phyloP scores from a whole-genome alignment of 2,329 filamentous ascomycete genomes.

The Grosmannia clavigera region DNA sequence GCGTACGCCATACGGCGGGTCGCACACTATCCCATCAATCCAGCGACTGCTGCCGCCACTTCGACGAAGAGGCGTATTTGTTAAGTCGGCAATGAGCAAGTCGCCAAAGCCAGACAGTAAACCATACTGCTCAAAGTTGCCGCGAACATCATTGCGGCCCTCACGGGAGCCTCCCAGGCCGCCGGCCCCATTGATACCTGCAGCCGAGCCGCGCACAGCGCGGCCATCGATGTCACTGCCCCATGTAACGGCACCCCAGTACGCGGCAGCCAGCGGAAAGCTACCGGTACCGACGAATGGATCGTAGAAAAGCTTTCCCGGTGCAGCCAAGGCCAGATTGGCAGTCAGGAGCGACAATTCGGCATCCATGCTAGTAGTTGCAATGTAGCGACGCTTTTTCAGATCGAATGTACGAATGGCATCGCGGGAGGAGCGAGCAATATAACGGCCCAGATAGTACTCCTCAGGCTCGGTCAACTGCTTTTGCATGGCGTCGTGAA shows the following conservation, averaged over 20 bases:
- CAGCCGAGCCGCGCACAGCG: slow-evolving; percentile 62
- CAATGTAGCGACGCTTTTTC: slow-evolving; percentile 89
- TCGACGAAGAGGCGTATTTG: slow-evolving; percentile 62
- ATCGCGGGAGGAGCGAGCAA: slow-evolving; percentile 56
- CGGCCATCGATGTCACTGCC: slow-evolving; percentile 92
- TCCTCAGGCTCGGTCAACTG: slow-evolving; percentile 41
- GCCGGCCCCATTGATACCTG: slow-evolving; percentile 25
- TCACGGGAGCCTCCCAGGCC: slow-evolving; percentile 9
- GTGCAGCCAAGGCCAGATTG: slow-evolving; percentile 72
- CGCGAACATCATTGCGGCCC: slow-evolving; percentile 32
- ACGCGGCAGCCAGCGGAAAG: slow-evolving; percentile 78
- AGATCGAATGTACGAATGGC: slow-evolving; percentile 66
- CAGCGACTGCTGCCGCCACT: slow-evolving; percentile 25
- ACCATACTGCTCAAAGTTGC: slow-evolving; percentile 79
- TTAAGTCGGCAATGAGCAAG: slow-evolving; percentile 75
- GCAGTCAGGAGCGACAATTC: slow-evolving; percentile 85
- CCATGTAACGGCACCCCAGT: slow-evolving; percentile 74
- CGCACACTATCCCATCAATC: slow-evolving; percentile 86
- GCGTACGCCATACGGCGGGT: slow-evolving; percentile 90
- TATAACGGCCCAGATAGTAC: slow-evolving; percentile 59
- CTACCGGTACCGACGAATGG: slow-evolving; percentile 93
- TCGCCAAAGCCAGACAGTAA: slow-evolving; percentile 56
- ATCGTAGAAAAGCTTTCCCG: slow-evolving; percentile 82
- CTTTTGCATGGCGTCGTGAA: slow-evolving; percentile 36
- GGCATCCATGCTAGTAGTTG: slow-evolving; percentile 94